Evolutionary conservation across 2,329 filamentous ascomycete genomes (phyloP), one percentile per base, ranked within the genome.

Genomic region (Beauveria pseudobassiana): DNA sequence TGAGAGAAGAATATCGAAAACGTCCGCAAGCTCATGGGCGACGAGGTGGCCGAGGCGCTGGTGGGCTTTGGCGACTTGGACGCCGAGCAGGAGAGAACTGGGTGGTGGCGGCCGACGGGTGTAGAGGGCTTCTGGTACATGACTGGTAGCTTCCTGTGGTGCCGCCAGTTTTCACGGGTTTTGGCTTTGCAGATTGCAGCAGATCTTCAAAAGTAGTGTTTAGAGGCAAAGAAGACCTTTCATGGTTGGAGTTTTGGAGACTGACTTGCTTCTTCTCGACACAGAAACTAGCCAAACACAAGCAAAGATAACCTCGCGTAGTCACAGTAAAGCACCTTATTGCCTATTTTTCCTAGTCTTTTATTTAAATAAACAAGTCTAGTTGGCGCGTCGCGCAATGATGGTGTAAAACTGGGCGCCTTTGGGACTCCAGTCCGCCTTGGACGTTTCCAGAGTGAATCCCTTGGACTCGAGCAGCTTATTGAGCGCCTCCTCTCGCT

Each of bases 101-200:
- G 24, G 63, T 65, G 42, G 69, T 71, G 74, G 75, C 67, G 74
- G 56, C 72, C 70, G 2, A 73, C 68, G 22, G 74, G 73, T 1
- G 70, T 76, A 49, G 72, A 73, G 0, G 69, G 71, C 5, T 67
- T 77, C 61, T 77, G 73, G 74, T 77, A 72, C 62, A 74, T 74
- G 68, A 74, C 73, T 1, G 75, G 75, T 4, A 74, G 69, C 64
- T 68, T 77, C 59, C 71, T 51, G 43, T 65, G 66, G 60, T 73
- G 71, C 46, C 69, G 75, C 20, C 71, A 73, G 53, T 74, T 73
- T 60, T 76, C 74, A 4, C 64, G 67, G 22, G 68, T 72, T 43
- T 62, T 77, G 62, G 74, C 75, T 2, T 58, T 77, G 64, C 75
- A 78, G 66, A 77, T 78, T 63, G 58, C 48, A 18, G 43, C 43